phyloP scores from a whole-genome alignment of 2,329 filamentous ascomycete species.

The Epichloe glyceriae region DNA sequence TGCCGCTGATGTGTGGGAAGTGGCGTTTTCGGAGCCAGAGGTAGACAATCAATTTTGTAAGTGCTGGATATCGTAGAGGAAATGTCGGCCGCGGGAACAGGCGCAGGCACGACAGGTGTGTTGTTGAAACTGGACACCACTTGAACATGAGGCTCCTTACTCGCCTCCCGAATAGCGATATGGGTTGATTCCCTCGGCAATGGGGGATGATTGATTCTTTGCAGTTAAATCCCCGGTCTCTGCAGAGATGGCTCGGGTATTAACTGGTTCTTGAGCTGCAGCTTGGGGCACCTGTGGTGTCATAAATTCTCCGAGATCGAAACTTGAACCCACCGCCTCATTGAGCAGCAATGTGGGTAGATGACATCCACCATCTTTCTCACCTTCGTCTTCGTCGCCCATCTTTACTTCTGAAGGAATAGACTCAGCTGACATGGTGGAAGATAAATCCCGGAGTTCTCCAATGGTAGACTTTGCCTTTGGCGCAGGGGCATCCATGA shows the following conservation, averaged over 20 bases:
- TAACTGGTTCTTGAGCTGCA: background rate
- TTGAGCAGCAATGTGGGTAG: conserved; percentile 7
- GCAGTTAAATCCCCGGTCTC: background rate
- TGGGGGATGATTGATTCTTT: background rate
- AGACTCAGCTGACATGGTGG: conserved; percentile 1
- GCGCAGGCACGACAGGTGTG: background rate
- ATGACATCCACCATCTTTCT: background rate
- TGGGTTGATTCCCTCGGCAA: conserved; percentile 1
- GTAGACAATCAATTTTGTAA: background rate
- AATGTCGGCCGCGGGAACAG: background rate
- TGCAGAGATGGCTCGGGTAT: background rate
- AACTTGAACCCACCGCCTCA: conserved; percentile 5
- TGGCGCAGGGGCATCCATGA: conserved; percentile 6
- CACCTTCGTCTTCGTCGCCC: background rate
- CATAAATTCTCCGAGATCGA: conserved; percentile 3
- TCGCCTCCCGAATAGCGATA: background rate
- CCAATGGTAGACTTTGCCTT: conserved; percentile 5
- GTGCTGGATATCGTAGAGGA: background rate
- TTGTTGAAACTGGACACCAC: background rate
- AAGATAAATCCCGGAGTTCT: conserved; percentile 6
- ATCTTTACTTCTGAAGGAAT: background rate
- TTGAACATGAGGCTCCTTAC: background rate
- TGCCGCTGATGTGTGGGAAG: background rate
- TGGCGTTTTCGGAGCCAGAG: background rate
- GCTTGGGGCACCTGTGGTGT: background rate